These are phyloP conservation scores for Triticum dicoccoides DNA, from an alignment of 176 grass and related monocot species.

Conservation along the genomic window DNA sequence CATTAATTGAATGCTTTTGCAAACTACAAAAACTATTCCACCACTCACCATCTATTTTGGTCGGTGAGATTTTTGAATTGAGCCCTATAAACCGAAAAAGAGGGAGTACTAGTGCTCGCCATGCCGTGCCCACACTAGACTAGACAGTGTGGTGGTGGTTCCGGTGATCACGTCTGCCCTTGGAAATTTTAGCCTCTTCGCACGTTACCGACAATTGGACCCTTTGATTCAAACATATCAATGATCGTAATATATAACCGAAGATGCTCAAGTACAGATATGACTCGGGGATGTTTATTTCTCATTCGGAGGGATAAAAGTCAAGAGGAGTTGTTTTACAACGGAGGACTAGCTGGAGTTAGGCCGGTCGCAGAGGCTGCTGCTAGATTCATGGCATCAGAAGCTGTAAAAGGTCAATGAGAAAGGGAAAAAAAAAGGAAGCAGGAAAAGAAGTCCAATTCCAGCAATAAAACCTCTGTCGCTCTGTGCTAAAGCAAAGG, in stretches of 20 bases:
- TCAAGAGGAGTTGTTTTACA: slow-evolving; percentile 18
- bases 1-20: too few species aligned
- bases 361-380: slow-evolving; percentile 16
- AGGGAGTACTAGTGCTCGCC: not conserved
- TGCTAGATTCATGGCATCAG: not conserved
- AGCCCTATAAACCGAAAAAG: too few species aligned
- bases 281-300: not conserved
- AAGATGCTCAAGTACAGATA: not conserved
- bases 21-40: too few species aligned
- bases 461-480: not conserved
- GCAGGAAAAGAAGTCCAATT: not conserved
- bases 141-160: slow-evolving; percentile 30
- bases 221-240: slow-evolving; percentile 5
- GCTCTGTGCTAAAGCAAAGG: not conserved
- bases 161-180: slow-evolving; percentile 34
- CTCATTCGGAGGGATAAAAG: not conserved
- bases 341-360: slow-evolving; percentile 12
- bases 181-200: slow-evolving; percentile 21
- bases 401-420: slow-evolving; percentile 17
- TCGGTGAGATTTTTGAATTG: too few species aligned
- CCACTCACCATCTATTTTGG: too few species aligned
- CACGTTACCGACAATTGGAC: slow-evolving; percentile 44
- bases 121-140: not conserved
- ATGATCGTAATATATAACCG: slow-evolving; percentile 10
- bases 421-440: not conserved